These are phyloP conservation scores for Salix arbutifolia DNA, from an alignment of 345 rosid species.

Conservation along the genomic window DNA sequence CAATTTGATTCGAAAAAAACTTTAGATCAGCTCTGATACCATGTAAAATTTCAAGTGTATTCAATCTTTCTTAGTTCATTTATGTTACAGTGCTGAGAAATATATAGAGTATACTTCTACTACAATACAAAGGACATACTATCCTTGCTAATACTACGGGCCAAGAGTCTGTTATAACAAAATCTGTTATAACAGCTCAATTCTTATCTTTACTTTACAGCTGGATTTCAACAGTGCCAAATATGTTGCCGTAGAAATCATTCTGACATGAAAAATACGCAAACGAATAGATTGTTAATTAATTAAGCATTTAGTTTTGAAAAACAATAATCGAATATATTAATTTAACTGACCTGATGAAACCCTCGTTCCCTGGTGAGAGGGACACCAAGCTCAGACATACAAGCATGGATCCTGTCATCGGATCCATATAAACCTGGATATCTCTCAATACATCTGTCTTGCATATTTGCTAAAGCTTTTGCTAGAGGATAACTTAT, in stretches of 20 bases:
- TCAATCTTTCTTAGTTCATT: too few species aligned
- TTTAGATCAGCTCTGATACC: too few species aligned
- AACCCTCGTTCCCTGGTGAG: slow-evolving; percentile 66
- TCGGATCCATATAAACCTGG: slow-evolving; percentile 67
- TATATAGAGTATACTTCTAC: too few species aligned
- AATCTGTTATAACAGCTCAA: too few species aligned
- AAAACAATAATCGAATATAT: neutral
- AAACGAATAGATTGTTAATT: neutral
- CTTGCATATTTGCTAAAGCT: slow-evolving; percentile 57
- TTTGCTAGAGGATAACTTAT: slow-evolving; percentile 67
- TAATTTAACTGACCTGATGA: slow-evolving; percentile 63
- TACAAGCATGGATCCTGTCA: slow-evolving; percentile 82
- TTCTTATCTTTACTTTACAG: too few species aligned
- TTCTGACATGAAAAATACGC: slow-evolving; percentile 23
- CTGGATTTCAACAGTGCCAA: too few species aligned
- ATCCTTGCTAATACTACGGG: too few species aligned
- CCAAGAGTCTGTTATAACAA: too few species aligned
- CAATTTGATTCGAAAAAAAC: too few species aligned
- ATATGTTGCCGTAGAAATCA: slow-evolving; percentile 53
- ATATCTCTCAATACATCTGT: slow-evolving; percentile 56
- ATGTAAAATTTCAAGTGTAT: too few species aligned
- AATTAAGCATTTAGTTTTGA: neutral
- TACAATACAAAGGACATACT: too few species aligned
- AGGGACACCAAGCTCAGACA: slow-evolving; percentile 87
- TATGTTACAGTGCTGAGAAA: too few species aligned